Base-by-base conservation (phyloP, 768 basidiomycete species). In the Pleurotus salmoneostramineus region DNA sequence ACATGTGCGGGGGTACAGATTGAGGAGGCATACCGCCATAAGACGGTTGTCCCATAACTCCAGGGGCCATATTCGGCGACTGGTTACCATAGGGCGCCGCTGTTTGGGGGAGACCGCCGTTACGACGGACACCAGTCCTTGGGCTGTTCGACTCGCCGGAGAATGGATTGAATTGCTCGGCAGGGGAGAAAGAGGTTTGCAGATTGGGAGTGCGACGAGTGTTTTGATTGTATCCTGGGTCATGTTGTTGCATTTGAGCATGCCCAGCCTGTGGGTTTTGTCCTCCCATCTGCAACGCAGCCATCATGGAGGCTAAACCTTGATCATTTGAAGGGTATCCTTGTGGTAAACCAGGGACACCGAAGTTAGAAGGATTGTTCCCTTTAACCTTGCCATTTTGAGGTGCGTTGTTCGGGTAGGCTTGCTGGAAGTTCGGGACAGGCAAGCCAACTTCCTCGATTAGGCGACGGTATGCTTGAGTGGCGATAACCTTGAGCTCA, bases 401-500 rank as follows among this genome's bases (percentile, higher is more conserved):
- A 51, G 83, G 78, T 5, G 85, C 76, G 59, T 80, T 82, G 60
- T 84, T 85, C 12, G 84, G 77, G 69, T 91, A 92, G 11, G 85
- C 85, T 10, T 91, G 87, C 71, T 92, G 89, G 72, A 91, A 88
- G 74, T 87, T 93, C 56, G 90, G 91, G 48, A 94, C 88, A 5
- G 93, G 91, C 45, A 98, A 74, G 10, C 95, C 95, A 61, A 97
- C 94, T 73, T 96, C 95, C 69, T 97, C 94, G 56, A 97, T 91
- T 49, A 98, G 79, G 58, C 92, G 83, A 60, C 93, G 88, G 71
- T 98, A 98, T 11, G 94, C 93, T 65, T 95, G 95, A 4, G 93
- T 93, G n/a, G 91, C 87, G 55, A 91, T 89, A 44, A 95, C 95
- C 74, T 95, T 94, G 57, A 98, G 77, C 66, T 91, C 88, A 47